Conservation (phyloP, 306 rosid genomes). For the Vachellia pachyceras region DNA sequence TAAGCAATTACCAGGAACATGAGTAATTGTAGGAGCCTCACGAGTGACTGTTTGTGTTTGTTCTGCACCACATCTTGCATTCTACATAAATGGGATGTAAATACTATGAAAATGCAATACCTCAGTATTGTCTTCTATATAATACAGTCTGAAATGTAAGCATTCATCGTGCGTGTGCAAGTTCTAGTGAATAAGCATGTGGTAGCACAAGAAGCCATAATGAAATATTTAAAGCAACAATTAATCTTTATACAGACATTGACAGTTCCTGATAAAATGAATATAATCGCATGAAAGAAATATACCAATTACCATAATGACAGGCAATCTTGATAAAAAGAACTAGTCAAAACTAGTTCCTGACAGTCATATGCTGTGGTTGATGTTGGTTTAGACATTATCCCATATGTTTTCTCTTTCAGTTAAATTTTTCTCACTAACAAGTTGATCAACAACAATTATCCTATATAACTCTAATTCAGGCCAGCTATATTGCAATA, state of each 20-base stretch:
- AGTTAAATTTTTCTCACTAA: neutral
- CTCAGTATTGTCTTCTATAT: neutral
- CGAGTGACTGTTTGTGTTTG: conserved; percentile 92
- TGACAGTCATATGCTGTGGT: neutral
- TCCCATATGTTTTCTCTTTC: neutral
- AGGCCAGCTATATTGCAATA: too few species aligned
- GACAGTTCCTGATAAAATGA: neutral
- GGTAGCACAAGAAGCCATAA: neutral
- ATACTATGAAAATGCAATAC: neutral
- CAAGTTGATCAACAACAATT: neutral
- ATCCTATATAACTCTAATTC: neutral
- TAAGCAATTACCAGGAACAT: conserved; percentile 74
- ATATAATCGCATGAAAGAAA: conserved; percentile 26
- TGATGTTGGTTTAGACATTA: neutral
- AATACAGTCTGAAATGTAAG: neutral
- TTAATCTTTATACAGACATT: neutral
- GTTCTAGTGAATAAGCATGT: neutral
- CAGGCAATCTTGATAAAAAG: neutral
- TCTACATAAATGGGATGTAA: conserved; percentile 52
- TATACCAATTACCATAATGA: neutral
- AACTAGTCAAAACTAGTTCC: conserved; percentile 10
- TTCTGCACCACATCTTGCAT: conserved; percentile 81
- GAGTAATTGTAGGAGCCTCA: conserved; percentile 94
- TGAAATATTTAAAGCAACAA: neutral
- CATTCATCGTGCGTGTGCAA: neutral